Percentiles rank a stretch among this genome's conserved stretches.
Evolutionary conservation across 441 rosid genomes (phyloP).

Genomic region (Adansonia madagascariensis): DNA sequence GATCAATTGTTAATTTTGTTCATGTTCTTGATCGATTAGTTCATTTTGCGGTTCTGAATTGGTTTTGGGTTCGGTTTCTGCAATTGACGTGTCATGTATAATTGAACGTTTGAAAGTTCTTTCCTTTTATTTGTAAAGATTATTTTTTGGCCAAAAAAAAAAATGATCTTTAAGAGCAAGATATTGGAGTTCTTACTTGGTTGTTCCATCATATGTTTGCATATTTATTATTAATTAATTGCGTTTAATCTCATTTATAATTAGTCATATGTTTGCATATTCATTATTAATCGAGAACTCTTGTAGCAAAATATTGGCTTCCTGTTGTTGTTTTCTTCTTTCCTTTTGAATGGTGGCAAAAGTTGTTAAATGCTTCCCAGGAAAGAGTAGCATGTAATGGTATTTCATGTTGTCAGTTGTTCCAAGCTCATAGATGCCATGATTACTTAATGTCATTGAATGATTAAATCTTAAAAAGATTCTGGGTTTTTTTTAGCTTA

Average conservation of each 20-base stretch:
- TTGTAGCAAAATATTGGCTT: neutral
- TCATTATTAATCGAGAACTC: neutral
- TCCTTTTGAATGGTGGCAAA: neutral
- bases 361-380: neutral
- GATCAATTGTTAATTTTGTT: conserved; percentile 30
- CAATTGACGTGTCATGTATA: neutral
- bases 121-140: neutral
- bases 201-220: neutral
- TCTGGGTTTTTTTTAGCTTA: neutral
- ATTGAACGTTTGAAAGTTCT: neutral
- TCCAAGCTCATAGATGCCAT: neutral
- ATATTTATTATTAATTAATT: neutral
- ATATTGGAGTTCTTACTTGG: conserved; percentile 4
- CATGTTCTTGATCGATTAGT: conserved; percentile 7
- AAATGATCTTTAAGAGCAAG: neutral
- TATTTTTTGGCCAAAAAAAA: neutral
- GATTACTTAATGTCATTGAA: neutral
- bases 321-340: neutral
- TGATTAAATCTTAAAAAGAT: conserved; percentile 1
- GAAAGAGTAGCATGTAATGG: neutral
- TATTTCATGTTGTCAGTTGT: neutral
- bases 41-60: neutral
- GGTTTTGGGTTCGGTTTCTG: neutral
- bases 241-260: neutral
- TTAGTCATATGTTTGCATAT: neutral